A percentile compares a stretch with the other conserved stretches of the same genome.
Conservation (phyloP, 306 rosid genomes). For the Prunus fruticosa region DNA sequence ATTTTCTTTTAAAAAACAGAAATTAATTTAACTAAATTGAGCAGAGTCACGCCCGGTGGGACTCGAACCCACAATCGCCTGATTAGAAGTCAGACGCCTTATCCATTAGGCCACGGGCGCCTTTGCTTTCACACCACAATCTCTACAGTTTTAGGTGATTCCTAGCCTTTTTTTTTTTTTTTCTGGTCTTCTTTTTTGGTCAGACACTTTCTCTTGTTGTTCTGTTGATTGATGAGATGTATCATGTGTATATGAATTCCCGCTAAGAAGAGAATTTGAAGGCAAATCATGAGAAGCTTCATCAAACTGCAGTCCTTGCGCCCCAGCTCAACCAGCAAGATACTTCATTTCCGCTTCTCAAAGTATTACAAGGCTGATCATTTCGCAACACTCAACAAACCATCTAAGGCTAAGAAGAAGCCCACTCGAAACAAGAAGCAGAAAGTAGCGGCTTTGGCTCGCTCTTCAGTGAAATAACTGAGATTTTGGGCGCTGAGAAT, state of each 20-base stretch:
- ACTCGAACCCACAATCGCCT: conserved; percentile 29
- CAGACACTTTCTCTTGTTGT: too few species aligned
- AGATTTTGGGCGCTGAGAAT: conserved; percentile 58
- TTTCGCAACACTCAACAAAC: conserved; percentile 20
- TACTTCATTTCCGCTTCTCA: conserved; percentile 16
- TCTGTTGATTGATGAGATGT: neutral
- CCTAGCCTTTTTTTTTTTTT: too few species aligned
- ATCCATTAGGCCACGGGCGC: conserved; percentile 41
- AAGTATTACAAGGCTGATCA: conserved; percentile 6
- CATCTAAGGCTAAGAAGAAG: conserved; percentile 25
- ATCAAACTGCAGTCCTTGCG: conserved; percentile 5
- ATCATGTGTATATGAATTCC: neutral
- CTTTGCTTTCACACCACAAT: rapidly evolving
- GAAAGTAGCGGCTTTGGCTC: conserved; percentile 23
- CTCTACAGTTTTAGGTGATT: rapidly evolving
- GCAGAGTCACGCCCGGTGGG: conserved; percentile 22
- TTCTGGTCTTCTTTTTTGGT: neutral
- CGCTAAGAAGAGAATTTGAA: neutral
- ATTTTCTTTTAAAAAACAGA: neutral
- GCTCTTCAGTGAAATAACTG: conserved; percentile 58
- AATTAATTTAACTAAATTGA: neutral
- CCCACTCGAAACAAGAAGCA: conserved; percentile 12
- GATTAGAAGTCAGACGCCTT: too few species aligned
- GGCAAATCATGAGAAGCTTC: conserved; percentile 27
- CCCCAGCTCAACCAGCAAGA: conserved; percentile 15